A percentile compares a stretch with the other conserved stretches of the same genome.
Evolutionary conservation across 2,329 filamentous ascomycete species (phyloP).

Genomic region (Cladosporium phlei): DNA sequence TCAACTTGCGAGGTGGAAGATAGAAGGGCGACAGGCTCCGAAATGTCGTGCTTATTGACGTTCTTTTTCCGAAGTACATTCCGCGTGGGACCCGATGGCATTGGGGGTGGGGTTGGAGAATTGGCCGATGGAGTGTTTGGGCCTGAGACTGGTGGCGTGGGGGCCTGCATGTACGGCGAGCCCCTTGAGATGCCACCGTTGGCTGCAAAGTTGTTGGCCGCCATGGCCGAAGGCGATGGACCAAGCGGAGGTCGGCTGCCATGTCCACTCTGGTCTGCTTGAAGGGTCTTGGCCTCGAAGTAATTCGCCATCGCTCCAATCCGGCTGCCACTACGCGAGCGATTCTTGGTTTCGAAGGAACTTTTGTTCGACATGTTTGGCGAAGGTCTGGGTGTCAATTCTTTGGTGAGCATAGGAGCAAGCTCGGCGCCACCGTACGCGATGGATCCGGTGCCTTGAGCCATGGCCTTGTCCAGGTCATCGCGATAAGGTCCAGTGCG

Average conservation of each 20-base stretch:
- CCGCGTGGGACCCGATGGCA: conserved; percentile 35
- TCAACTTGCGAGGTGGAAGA: conserved; percentile 56
- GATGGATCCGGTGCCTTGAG: conserved; percentile 39
- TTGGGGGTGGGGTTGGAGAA: conserved; percentile 19
- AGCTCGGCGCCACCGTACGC: conserved; percentile 29
- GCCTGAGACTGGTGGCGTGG: conserved; percentile 51
- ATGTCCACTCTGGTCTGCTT: conserved; percentile 1
- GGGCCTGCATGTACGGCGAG: conserved; percentile 47
- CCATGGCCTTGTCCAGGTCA: conserved; percentile 48
- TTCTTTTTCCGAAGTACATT: conserved; percentile 51
- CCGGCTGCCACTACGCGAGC: conserved; percentile 21
- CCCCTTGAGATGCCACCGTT: conserved; percentile 16
- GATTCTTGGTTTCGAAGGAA: conserved; percentile 12
- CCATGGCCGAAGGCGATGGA: conserved; percentile 18
- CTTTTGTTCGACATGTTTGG: conserved; percentile 26
- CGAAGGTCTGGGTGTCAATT: conserved; percentile 28
- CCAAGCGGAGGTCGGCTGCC: conserved; percentile 9
- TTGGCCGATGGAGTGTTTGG: conserved; percentile 37
- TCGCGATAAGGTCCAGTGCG: conserved; percentile 47
- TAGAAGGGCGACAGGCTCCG: conserved; percentile 51
- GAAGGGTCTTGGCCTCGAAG: conserved; percentile 24
- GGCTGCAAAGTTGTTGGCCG: conserved; percentile 21
- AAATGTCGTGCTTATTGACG: conserved; percentile 58
- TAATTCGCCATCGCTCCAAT: conserved; percentile 19
- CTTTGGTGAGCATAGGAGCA: conserved; percentile 32